Base-by-base conservation (phyloP, 2,329 filamentous ascomycete genomes). In the Aphanoascus verrucosus region DNA sequence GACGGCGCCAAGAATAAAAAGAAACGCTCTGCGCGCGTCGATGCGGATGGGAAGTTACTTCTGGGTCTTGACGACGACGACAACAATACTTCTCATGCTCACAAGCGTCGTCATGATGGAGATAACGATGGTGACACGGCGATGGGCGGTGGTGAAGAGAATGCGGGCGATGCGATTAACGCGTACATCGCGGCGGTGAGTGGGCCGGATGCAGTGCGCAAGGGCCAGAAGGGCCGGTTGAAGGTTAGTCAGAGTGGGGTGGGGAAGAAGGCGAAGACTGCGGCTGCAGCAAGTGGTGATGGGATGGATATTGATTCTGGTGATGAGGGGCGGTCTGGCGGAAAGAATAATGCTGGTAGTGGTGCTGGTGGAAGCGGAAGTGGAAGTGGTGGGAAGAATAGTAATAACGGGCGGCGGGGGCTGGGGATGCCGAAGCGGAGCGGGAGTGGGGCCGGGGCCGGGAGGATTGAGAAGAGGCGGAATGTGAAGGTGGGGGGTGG, bases 111-210 rank as follows among this genome's bases (percentile, higher is more conserved):
- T 11, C n/a, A 14, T 11, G 20, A 37, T 19, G 31, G 31, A 11
- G 54, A 52, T 31, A 59, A 62, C n/a, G 63, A 63, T n/a, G 60
- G 44, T 8, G 70, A 72, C 42, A 64, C 65, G n/a, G 65, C 66
- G 15, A 68, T 71, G 64, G 75, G 77, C 28, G 76, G 77, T 37
- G 60, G 55, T 17, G 56, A 51, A 38, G 62, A 53, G 52, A 62
- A 45, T 14, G 48, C 37, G 3, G 56, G 52, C 1, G 59, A 59
- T 17, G 68, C 67, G 38, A 76, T 82, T 64, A 81, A 82, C 61
- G 80, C 80, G 23, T 82, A 83, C 62, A 74, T 82, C 42, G 75
- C 76, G 43, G 80, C 80, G 9, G 77, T 83, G 54, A 77, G 76
- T 53, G 78, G 80, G 19, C 76, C 77, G 20, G 77, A 82, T 62